Conservation (phyloP, 2,329 filamentous ascomycete genomes). For the Venturia aucupariae region DNA sequence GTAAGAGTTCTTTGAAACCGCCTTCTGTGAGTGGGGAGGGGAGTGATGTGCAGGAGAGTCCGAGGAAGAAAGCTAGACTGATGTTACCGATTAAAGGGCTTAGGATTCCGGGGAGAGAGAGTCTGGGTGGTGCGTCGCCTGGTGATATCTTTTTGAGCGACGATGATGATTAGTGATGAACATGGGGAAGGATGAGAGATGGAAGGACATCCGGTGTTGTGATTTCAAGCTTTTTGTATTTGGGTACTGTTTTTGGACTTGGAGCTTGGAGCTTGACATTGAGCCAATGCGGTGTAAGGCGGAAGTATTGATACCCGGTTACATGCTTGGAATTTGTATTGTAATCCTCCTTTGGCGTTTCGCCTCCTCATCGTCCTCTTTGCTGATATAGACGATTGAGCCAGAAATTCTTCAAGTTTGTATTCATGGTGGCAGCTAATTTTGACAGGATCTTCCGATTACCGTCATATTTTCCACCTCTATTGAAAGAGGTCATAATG, state of each 20-base stretch:
- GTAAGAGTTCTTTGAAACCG: constrained; percentile 24
- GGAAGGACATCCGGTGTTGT: neutral
- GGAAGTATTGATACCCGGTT: neutral
- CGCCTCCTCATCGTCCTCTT: no score
- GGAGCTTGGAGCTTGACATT: neutral
- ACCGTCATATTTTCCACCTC: no score
- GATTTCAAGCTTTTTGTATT: neutral
- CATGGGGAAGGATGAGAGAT: neutral
- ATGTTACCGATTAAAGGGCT: constrained; percentile 40
- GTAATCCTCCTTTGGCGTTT: no score
- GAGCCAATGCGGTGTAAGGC: neutral
- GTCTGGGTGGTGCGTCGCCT: constrained; percentile 22
- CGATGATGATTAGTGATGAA: constrained; percentile 2
- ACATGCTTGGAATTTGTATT: no score
- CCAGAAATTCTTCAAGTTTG: no score
- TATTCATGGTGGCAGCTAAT: no score
- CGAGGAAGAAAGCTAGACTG: constrained; percentile 41
- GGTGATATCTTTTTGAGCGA: constrained; percentile 11
- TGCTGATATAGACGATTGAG: no score
- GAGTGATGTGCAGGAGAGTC: constrained; percentile 22
- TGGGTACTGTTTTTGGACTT: neutral
- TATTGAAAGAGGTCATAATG: no score
- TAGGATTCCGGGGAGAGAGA: constrained; percentile 40
- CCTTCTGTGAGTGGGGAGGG: neutral
- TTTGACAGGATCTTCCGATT: no score